Evolutionary conservation across 805 yeast genomes (phyloP).

Genomic region (Schwanniomyces occidentalis): DNA sequence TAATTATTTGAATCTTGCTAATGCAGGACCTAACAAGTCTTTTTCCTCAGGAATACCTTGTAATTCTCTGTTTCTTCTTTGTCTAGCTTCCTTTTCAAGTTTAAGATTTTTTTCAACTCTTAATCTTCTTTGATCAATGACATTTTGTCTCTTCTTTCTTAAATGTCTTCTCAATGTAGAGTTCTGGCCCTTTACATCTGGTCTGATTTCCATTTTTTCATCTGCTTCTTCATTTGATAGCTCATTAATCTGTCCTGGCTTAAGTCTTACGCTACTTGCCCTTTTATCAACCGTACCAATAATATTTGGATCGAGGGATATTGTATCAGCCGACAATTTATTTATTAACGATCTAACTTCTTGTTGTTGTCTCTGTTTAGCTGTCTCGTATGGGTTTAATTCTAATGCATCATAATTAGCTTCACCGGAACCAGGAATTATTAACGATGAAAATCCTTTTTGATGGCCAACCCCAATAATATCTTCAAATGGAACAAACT

Average conservation of each 20-base stretch:
- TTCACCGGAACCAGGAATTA: constrained; percentile 97
- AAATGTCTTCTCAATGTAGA: constrained; percentile 78
- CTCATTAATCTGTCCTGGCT: constrained; percentile 57
- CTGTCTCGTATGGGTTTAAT: constrained; percentile 86
- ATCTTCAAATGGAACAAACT: constrained; percentile 95
- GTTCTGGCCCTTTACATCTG: constrained; percentile 76
- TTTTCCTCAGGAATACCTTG: constrained; percentile 53
- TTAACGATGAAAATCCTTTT: constrained; percentile 75
- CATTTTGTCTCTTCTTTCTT: constrained; percentile 82
- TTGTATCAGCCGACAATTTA: constrained; percentile 90
- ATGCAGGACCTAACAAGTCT: constrained; percentile 51
- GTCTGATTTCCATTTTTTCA: constrained; percentile 57
- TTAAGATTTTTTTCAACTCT: constrained; percentile 73
- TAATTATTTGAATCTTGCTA: constrained; percentile 46
- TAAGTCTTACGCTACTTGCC: constrained; percentile 62
- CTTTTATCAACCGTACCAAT: constrained; percentile 83
- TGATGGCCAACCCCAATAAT: constrained; percentile 86
- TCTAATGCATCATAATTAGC: constrained; percentile 96
- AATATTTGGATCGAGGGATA: constrained; percentile 81
- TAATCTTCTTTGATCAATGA: constrained; percentile 79
- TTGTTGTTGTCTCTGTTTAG: constrained; percentile 88
- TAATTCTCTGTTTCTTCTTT: constrained; percentile 45
- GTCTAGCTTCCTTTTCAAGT: constrained; percentile 71
- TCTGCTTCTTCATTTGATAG: constrained; percentile 37
- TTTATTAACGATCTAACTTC: constrained; percentile 86